Evolutionary conservation across 192 early-diverging fungal genomes (phyloP).

Genomic region (Chytriomyces confervae): DNA sequence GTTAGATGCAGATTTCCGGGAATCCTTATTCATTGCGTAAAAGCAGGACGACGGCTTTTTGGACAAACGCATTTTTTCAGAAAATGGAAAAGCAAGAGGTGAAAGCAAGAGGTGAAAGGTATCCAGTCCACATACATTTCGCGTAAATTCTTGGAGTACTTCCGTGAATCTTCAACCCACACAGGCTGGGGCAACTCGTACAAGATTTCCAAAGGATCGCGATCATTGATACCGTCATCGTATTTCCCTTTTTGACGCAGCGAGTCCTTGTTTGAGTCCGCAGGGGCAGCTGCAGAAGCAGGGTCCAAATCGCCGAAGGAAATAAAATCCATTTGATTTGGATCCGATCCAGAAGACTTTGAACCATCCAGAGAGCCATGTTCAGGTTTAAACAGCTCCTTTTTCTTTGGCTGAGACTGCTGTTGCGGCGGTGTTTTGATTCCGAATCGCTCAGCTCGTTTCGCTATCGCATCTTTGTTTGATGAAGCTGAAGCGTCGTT

Average conservation of each 20-base stretch:
- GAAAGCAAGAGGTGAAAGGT: not conserved
- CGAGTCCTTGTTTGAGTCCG: not conserved
- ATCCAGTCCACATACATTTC: constrained; percentile 34
- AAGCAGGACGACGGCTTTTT: not conserved
- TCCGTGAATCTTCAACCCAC: constrained; percentile 38
- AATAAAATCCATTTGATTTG: constrained; percentile 12
- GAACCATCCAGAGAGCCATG: not conserved
- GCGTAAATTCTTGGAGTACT: constrained; percentile 41
- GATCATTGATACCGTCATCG: not conserved
- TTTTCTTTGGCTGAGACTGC: not conserved
- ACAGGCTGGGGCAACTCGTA: constrained; percentile 47
- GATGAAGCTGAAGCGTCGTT: not conserved
- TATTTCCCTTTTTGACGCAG: not conserved
- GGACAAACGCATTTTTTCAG: no score
- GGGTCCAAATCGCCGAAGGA: not conserved
- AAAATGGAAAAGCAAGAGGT: not conserved
- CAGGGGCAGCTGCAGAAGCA: not conserved
- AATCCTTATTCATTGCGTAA: no score
- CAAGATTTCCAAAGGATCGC: constrained; percentile 37
- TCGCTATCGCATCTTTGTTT: not conserved
- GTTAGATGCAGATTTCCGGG: not conserved
- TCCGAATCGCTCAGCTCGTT: constrained; percentile 14
- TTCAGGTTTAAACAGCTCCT: constrained; percentile 14
- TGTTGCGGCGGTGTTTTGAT: not conserved
- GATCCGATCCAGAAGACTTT: not conserved